A percentile compares a stretch with the other conserved stretches of the same genome.
Conservation (phyloP, 1,284 basidiomycete species). For the Thelephora terrestris region DNA sequence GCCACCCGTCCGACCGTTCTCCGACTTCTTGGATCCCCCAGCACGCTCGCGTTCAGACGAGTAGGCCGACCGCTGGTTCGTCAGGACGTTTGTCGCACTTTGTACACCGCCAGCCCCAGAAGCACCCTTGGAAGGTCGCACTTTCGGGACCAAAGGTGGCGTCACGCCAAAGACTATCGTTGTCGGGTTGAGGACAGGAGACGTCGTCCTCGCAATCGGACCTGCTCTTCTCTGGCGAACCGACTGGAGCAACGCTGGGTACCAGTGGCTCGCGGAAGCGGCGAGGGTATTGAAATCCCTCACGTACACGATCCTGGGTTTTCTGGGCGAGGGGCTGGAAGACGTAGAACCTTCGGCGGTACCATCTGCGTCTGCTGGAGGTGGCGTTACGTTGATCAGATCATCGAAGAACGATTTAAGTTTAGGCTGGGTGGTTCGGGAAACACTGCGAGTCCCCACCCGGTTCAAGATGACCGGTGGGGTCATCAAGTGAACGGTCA, state of each 20-base stretch:
- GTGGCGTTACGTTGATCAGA: slow-evolving; percentile 51
- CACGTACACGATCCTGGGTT: slow-evolving; percentile 74
- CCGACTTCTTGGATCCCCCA: slow-evolving; percentile 3
- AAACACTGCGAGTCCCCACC: slow-evolving; percentile 22
- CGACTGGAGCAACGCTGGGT: slow-evolving; percentile 64
- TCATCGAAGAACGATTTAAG: slow-evolving; percentile 65
- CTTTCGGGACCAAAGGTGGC: slow-evolving; percentile 47
- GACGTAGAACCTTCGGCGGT: slow-evolving; percentile 11
- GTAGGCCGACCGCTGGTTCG: slow-evolving; percentile 8
- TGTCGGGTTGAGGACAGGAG: slow-evolving; percentile 56
- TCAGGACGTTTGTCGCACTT: slow-evolving; percentile 27
- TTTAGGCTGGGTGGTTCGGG: slow-evolving; percentile 28
- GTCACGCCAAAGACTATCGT: slow-evolving; percentile 78
- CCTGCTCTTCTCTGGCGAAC: slow-evolving; percentile 65
- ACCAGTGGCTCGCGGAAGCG: slow-evolving; percentile 67
- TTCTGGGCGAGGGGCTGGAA: slow-evolving; percentile 18
- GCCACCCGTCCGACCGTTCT: slow-evolving; percentile 15
- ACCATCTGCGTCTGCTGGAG: slow-evolving; percentile 15
- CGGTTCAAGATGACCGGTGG: slow-evolving; percentile 26
- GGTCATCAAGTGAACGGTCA: slow-evolving; percentile 54
- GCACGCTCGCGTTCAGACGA: background rate
- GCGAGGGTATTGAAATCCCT: slow-evolving; percentile 73
- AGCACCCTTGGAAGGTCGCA: slow-evolving; percentile 22
- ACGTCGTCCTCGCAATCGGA: slow-evolving; percentile 41
- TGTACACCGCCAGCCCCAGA: slow-evolving; percentile 22